Base-by-base conservation (phyloP, 352 stramenopile genomes). In the Pythium insidiosum region DNA sequence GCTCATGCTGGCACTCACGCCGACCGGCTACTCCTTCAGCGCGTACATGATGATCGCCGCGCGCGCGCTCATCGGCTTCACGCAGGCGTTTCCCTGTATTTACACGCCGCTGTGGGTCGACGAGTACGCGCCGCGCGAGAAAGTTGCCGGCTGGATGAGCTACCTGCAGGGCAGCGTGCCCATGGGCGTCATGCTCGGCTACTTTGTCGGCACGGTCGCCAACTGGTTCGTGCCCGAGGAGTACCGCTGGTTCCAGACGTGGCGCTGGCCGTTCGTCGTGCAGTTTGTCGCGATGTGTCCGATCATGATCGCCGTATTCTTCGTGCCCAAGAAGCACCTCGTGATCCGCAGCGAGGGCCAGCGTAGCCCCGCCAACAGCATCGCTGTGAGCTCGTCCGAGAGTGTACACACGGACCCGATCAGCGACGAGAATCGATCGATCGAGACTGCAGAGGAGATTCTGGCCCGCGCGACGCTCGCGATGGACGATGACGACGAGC, bases 61-160 rank as follows among this genome's bases (percentile, higher is more conserved):
- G 20, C 65, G 79, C 21, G 76, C 51, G 10, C 63, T 85, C 13
- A 82, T 92, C 43, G 80, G 79, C 13, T 88, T 92, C 47, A 89
- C 80, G 28, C 80, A 92, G 53, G 73, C 80, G 9, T 92, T 92
- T 44, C 70, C 72, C 2, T 89, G 77, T 37, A 76, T 89, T 28
- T 92, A 89, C 62, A 88, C 80, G 49, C 80, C 80, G 30, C 55
- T 92, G 3, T 92, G 80, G 80, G 80, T 92, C 41, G 74, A 92
- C 45, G 76, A 88, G 47, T 92, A 89, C 50, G 78, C 75, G 36
- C 77, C 80, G 3, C 47, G 76, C 5, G 77, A 82, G 30, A 83
- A 85, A 37, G 73, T 88, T 1, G 77, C 74, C 0, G 72, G 72
- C 6, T 92, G 80, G 76, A 90, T 92, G 77, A 89, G 73, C 47